Base-by-base conservation (phyloP, 129 eudicot species). In the Heracleum sosnowskyi region DNA sequence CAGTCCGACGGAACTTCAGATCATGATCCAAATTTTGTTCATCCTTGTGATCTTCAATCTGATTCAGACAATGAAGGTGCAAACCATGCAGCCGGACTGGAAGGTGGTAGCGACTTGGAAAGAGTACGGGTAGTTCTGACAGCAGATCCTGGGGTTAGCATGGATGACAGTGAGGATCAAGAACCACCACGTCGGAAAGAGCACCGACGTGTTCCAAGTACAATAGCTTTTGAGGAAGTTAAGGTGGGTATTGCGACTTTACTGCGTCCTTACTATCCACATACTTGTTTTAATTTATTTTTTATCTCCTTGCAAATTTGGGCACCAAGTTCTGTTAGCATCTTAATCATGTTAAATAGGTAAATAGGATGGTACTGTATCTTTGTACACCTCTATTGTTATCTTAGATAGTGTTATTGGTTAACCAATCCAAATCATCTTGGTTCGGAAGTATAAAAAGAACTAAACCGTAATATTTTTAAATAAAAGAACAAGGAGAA, bases 201-300 rank as follows among this genome's bases (percentile, higher is more conserved):
- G 86, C 99, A 95, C 53, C 97, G 99, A 24, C 97, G 99, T 79
- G 96, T 95, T 87, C 99, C 99, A 35, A 95, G 99, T 82, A 92
- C 92, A 42, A 76, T 95, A 78, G 97, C 97, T 82, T 90, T 95
- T 51, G 99, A 95, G 90, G 99, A 95, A 92, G 99, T 95, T 64
- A 95, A 95, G 99, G 99, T 95, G 85, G 62, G 73, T 44, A 64
- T 26, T 77, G 11, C 71, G 8, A 72, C 22, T n/a, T 37, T 53
- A 22, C 41, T 35, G 42, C 39, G 53, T 29, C 26, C 79, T 36
- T 55, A 9, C 11, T 24, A 53, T 60, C 16, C 12, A 28, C 18
- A 28, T 7, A 9, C 11, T 29, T 31, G 37, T 29, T 29, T 64
- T 22, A 64, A 22, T 64, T 64, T 64, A 28, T 12, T 64, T 64